Evolutionary conservation across 306 rosid species (phyloP).

Genomic region (Styphnolobium japonicum): DNA sequence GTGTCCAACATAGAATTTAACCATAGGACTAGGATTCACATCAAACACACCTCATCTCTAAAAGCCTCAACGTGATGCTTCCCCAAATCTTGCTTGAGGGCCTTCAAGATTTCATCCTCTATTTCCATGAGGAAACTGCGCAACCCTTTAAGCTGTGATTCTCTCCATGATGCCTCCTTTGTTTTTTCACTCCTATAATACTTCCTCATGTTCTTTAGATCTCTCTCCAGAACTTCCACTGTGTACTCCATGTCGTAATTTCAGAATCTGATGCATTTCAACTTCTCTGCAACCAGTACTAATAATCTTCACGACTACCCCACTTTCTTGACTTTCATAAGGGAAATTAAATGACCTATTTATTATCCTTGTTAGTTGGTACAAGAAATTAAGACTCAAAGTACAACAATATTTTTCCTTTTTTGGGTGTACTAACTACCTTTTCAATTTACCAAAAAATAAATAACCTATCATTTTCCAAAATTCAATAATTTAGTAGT

Average conservation of each 20-base stretch:
- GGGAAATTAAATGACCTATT: no score
- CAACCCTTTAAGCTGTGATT: conserved; percentile 59
- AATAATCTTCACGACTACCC: no score
- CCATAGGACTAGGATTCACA: background rate
- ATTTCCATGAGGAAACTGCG: conserved; percentile 39
- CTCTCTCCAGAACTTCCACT: conserved; percentile 28
- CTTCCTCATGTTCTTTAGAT: conserved; percentile 40
- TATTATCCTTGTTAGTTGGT: no score
- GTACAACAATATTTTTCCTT: no score
- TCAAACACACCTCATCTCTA: conserved; percentile 65
- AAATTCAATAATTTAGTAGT: no score
- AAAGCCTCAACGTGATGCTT: conserved; percentile 71
- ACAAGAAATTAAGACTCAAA: no score
- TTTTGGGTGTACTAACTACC: no score
- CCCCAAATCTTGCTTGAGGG: conserved; percentile 67
- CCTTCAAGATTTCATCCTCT: conserved; percentile 47
- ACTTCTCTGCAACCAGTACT: background rate
- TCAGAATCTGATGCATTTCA: background rate
- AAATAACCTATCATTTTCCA: no score
- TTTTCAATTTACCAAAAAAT: no score
- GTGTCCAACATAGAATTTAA: background rate
- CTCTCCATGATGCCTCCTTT: conserved; percentile 69
- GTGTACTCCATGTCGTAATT: conserved; percentile 23
- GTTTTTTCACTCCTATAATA: conserved; percentile 53
- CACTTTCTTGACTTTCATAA: no score